Conservation (phyloP, 352 stramenopile genomes). For the Phytophthora fragariaefolia region DNA sequence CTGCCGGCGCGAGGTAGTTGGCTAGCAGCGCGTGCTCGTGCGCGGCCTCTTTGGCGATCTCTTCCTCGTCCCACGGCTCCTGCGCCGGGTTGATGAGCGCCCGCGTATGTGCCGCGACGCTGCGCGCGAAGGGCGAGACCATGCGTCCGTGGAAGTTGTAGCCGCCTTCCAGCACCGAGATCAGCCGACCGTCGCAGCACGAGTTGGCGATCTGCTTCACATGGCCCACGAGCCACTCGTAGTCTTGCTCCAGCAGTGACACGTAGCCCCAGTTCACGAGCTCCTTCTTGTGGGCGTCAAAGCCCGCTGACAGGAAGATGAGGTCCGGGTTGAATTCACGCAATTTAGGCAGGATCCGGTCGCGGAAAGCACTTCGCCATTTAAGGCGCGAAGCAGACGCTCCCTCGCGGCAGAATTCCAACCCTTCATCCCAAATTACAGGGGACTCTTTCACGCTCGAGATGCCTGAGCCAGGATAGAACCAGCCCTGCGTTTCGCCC, state of each 20-base stretch:
- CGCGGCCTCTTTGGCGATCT: constrained; percentile 56
- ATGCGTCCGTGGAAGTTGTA: constrained; percentile 90
- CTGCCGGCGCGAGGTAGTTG: constrained; percentile 44
- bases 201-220: constrained; percentile 80
- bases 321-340: constrained; percentile 71
- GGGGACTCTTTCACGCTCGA: constrained; percentile 47
- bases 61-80: constrained; percentile 52
- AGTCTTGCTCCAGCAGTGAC: constrained; percentile 82
- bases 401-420: constrained; percentile 59
- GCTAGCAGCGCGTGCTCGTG: constrained; percentile 60
- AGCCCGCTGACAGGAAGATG: constrained; percentile 85
- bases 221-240: constrained; percentile 80
- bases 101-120: constrained; percentile 72
- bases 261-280: constrained; percentile 84
- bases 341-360: constrained; percentile 65
- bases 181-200: constrained; percentile 72
- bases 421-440: constrained; percentile 72
- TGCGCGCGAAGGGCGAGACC: constrained; percentile 82
- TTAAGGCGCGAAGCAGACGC: constrained; percentile 67
- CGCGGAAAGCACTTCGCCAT: constrained; percentile 80
- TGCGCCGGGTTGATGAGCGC: constrained; percentile 60
- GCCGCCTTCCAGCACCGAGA: constrained; percentile 87
- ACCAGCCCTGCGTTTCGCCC: constrained; percentile 61
- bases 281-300: constrained; percentile 84
- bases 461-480: constrained; percentile 80